Evolutionary conservation across 176 grass and related monocot species (phyloP).

Genomic region (Miscanthus lutarioriparius): DNA sequence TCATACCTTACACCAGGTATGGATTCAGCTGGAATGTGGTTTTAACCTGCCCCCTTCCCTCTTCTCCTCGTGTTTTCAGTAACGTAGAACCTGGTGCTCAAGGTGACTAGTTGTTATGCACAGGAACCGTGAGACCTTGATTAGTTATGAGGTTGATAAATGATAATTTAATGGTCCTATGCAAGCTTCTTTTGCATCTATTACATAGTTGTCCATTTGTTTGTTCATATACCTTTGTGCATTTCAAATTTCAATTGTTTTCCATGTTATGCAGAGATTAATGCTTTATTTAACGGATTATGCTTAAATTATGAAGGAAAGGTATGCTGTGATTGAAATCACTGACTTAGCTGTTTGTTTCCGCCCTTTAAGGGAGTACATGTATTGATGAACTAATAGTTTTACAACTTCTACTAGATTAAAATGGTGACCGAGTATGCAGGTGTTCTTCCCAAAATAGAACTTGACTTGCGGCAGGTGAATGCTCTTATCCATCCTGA

Average conservation of each 20-base stretch:
- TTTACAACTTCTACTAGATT: constrained; percentile 46
- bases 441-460: constrained; percentile 88
- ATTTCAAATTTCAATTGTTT: constrained; percentile 25
- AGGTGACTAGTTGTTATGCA: background rate
- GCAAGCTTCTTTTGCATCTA: background rate
- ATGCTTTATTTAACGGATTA: constrained; percentile 75
- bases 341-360: background rate
- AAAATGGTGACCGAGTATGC: constrained; percentile 62
- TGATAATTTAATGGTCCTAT: background rate
- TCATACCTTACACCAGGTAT: constrained; percentile 90
- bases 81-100: background rate
- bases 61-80: background rate
- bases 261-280: constrained; percentile 67
- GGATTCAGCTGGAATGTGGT: constrained; percentile 8
- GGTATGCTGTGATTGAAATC: constrained; percentile 45
- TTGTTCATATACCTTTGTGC: constrained; percentile 16
- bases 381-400: constrained; percentile 18
- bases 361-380: background rate
- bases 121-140: background rate
- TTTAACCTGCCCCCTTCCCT: background rate
- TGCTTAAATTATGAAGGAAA: constrained; percentile 80
- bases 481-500: constrained; percentile 20
- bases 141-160: background rate
- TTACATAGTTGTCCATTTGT: constrained; percentile 19
- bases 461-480: constrained; percentile 70